Evolutionary conservation across 1,284 basidiomycete species (phyloP).

Genomic region (Mycena sp.): DNA sequence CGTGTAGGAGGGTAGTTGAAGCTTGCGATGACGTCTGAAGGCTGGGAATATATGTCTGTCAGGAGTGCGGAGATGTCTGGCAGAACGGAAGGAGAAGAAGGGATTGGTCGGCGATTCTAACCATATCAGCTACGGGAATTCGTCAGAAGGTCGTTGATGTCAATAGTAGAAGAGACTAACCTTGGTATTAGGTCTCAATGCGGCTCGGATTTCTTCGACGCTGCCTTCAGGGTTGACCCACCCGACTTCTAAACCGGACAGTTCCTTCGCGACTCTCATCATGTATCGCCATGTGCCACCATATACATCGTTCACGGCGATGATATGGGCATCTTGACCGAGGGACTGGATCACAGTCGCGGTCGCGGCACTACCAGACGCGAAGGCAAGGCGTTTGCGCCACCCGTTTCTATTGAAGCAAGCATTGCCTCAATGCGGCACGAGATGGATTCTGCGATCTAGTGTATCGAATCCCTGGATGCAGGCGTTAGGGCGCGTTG

Average conservation of each 20-base stretch:
- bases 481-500: background rate
- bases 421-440: conserved; percentile 80
- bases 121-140: conserved; percentile 82
- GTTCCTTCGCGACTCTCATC: conserved; percentile 76
- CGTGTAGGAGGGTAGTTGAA: conserved; percentile 58
- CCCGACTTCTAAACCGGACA: conserved; percentile 79
- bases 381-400: conserved; percentile 82
- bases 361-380: conserved; percentile 89
- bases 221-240: conserved; percentile 88
- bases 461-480: conserved; percentile 85
- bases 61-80: conserved; percentile 29
- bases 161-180: conserved; percentile 50
- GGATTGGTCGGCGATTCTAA: conserved; percentile 97
- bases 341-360: conserved; percentile 85
- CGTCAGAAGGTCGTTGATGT: background rate
- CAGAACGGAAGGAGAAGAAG: conserved; percentile 73
- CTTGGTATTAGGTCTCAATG: conserved; percentile 85
- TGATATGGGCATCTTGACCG: conserved; percentile 79
- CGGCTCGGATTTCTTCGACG: conserved; percentile 70
- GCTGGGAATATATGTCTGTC: conserved; percentile 38
- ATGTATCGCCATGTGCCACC: conserved; percentile 94
- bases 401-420: conserved; percentile 80
- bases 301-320: conserved; percentile 93
- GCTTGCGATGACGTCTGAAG: conserved; percentile 69
- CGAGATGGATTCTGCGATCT: conserved; percentile 93